Evolutionary conservation across 2,329 filamentous ascomycete genomes (phyloP).

Genomic region (Dothideomycetes sp.): DNA sequence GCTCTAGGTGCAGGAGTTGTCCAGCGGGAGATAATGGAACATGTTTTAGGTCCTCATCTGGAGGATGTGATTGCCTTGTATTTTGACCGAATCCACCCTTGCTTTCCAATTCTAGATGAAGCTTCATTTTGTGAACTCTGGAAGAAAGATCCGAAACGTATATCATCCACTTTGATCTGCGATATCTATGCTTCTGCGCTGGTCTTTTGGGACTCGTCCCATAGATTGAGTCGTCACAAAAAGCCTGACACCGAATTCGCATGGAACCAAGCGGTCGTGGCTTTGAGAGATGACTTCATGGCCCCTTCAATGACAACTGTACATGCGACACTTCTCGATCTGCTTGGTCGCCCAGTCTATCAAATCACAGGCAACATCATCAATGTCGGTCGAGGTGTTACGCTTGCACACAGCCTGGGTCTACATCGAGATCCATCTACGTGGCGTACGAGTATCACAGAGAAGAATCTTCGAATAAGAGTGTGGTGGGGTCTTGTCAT

Average conservation of each 20-base stretch:
- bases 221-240: conserved; percentile 27
- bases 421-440: conserved; percentile 46
- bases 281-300: conserved; percentile 35
- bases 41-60: too few species aligned
- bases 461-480: conserved; percentile 44
- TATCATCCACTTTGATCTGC: conserved; percentile 31
- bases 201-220: conserved; percentile 30
- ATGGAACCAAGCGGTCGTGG: conserved; percentile 35
- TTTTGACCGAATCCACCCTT: conserved; percentile 30
- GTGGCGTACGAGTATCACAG: conserved; percentile 43
- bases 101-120: conserved; percentile 34
- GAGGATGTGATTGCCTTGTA: too few species aligned
- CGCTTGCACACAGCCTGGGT: conserved; percentile 47
- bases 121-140: conserved; percentile 28
- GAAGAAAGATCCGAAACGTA: conserved; percentile 27
- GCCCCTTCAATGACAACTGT: conserved; percentile 33
- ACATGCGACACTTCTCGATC: conserved; percentile 31
- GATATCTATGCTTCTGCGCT: conserved; percentile 31
- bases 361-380: conserved; percentile 41
- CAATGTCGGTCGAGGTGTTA: conserved; percentile 44
- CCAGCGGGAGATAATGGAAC: too few species aligned
- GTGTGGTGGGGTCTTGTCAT: conserved; percentile 51
- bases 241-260: conserved; percentile 31
- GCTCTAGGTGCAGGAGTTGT: too few species aligned
- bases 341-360: conserved; percentile 33